Base-by-base conservation (phyloP, 139 green algal species). In the Microglena sp. region DNA sequence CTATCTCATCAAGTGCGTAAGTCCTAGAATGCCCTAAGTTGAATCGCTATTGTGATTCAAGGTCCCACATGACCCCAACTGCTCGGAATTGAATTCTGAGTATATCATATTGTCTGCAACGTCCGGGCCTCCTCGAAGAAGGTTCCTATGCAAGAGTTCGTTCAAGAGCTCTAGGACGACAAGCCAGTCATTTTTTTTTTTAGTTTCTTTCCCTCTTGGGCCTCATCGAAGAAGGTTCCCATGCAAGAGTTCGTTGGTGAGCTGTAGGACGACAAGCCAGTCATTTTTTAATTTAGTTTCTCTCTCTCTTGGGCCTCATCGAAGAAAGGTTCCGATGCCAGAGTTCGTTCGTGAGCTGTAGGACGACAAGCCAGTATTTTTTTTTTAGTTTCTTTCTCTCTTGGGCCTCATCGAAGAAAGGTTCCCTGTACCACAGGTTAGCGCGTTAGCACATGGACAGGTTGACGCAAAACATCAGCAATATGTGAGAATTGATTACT, bases 281-380 rank as follows among this genome's bases (percentile, higher is more conserved):
- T 91, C 0, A 87, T 93, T 27, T 97, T 97, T 78, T 77, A 92
- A 45, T 78, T 98, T 29, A 40, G 27, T 45, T n/a, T n/a, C n/a
- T n/a, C n/a, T n/a, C n/a, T n/a, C 15, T n/a, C 40, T 50, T 15
- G n/a, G n/a, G n/a, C n/a, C n/a, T n/a, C n/a, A n/a, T n/a, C n/a
- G n/a, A n/a, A n/a, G n/a, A n/a, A 69, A 85, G 8, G 69, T 85
- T 44, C 54, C 75, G 4, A 67, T 90, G 54, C 55, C 78, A 32
- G 33, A 86, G 5, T 85, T 77, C 35, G 78, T 89, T 7, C 33
- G 55, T 4, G 53, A 53, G 1, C 46, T 89, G 4, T 55, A 77
- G 2, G 66, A 76, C 3, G 76, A 78, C 8, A 44, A 67, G 28
- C 69, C 86, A 8, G 62, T 91, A 0, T n/a, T n/a, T n/a, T n/a